Conservation (phyloP, 2,329 filamentous ascomycete species). For the Chaetomiaceae sp. region DNA sequence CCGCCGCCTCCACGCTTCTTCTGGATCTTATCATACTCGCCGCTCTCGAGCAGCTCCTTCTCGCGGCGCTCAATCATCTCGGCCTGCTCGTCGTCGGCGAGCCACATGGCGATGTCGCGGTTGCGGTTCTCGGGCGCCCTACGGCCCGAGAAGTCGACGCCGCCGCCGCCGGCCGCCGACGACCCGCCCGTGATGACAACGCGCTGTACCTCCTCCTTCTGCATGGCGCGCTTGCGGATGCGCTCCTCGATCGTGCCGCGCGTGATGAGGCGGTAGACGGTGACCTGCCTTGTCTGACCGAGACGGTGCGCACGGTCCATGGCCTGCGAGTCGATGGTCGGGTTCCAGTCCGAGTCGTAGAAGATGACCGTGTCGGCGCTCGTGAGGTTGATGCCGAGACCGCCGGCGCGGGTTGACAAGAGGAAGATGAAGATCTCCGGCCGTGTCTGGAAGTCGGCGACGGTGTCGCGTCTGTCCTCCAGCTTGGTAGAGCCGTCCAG, state of each 20-base stretch:
- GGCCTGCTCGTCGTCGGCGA: constrained; percentile 94
- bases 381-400: constrained; percentile 95
- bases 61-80: constrained; percentile 91
- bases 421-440: constrained; percentile 97
- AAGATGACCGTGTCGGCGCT: constrained; percentile 98
- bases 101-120: constrained; percentile 98
- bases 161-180: constrained; percentile 47
- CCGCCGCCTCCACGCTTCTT: constrained; percentile 51
- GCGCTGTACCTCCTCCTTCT: constrained; percentile 98
- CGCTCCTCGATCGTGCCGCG: constrained; percentile 96
- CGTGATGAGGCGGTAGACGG: constrained; percentile 95
- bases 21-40: constrained; percentile 56
- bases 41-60: constrained; percentile 74
- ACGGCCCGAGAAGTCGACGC: constrained; percentile 94
- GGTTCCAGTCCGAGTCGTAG: constrained; percentile 99
- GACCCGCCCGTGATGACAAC: constrained; percentile 89
- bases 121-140: constrained; percentile 84
- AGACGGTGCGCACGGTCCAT: constrained; percentile 99
- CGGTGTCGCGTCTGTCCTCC: constrained; percentile 93
- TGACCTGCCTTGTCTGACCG: constrained; percentile 92
- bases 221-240: constrained; percentile 90
- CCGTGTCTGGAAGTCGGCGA: constrained; percentile 91
- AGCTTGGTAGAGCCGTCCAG: constrained; percentile 96
- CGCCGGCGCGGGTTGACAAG: constrained; percentile 90
- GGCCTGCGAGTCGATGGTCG: constrained; percentile 95